Base-by-base conservation (phyloP, 805 yeast genomes). In the Ogataea pignaliae region DNA sequence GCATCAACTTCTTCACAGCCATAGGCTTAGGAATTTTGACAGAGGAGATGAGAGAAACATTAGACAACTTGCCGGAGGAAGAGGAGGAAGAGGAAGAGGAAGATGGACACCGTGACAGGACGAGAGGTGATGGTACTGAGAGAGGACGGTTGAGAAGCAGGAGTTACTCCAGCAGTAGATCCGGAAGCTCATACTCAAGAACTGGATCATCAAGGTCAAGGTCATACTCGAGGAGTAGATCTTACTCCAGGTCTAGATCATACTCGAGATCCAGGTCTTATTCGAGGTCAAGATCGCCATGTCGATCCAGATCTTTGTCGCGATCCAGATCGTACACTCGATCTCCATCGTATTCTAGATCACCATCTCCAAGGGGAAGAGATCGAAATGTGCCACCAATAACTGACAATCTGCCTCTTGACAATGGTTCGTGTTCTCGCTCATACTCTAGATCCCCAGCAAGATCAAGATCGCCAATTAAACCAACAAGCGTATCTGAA, bases 1-100 rank as follows among this genome's bases (percentile, higher is more conserved):
- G 95, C 2, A 88, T 89, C 59, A 91, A 91, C 59, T 91, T 75
- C 60, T 91, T 91, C 63, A 91, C 97, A 0, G 97, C 97, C 1
- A 88, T 91, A 48, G 95, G 95, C 0, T 61, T 91, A 39, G 97
- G 97, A 37, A 73, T 75, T 2, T 60, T 91, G 45, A 90, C 98
- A 0, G 96, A 88, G 33, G 76, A 69, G 1, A 85, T 90, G 95
- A 76, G 98, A 65, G 73, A 69, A 4, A 40, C 36, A 2, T 47
- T 62, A 18, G 42, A 54, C 36, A 44, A 46, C 13, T 34, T 61
- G 21, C 61, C 64, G 18, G 42, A 55, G 3, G 57, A 55, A 13
- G 49, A 49, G 12, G 56, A 52, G 34, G 49, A 44, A 14, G 53
- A 38, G 29, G 42, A 42, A 18, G 47, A 40, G 14, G 39, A 31